Evolutionary conservation across 2,329 filamentous ascomycete genomes (phyloP).

Genomic region (Colletotrichum lini): DNA sequence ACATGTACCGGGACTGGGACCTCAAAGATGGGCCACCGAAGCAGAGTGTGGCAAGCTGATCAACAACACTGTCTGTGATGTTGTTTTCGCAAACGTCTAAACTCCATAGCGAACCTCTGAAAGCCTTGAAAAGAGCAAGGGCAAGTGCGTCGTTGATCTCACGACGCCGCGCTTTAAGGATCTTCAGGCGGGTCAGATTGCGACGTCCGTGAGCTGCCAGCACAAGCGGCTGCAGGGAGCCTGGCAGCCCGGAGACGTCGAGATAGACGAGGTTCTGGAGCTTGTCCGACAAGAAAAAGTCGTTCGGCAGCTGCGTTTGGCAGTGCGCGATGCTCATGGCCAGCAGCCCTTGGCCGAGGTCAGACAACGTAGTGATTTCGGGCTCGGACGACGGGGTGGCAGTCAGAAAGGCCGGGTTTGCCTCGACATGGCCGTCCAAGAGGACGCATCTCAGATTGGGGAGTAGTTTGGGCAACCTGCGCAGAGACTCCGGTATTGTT

Average conservation of each 20-base stretch:
- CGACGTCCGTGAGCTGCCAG: conserved; percentile 50
- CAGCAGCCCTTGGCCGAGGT: conserved; percentile 47
- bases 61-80: conserved; percentile 62
- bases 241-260: conserved; percentile 66
- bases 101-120: conserved; percentile 66
- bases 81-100: conserved; percentile 68
- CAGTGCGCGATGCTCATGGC: conserved; percentile 64
- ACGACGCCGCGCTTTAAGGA: conserved; percentile 65
- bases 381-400: conserved; percentile 35
- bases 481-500: conserved; percentile 58
- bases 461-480: conserved; percentile 55
- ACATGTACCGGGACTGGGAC: conserved; percentile 55
- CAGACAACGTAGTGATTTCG: conserved; percentile 1
- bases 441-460: conserved; percentile 63
- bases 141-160: conserved; percentile 61
- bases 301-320: conserved; percentile 55
- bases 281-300: conserved; percentile 55
- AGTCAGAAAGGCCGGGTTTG: conserved; percentile 58
- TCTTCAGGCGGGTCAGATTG: conserved; percentile 62
- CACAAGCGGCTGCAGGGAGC: conserved; percentile 57
- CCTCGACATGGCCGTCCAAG: conserved; percentile 62
- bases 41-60: conserved; percentile 50
- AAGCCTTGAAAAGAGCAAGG: conserved; percentile 52
- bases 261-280: conserved; percentile 64
- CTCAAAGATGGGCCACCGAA: conserved; percentile 53